A percentile compares a stretch with the other conserved stretches of the same genome.
These are phyloP conservation scores for Penicillium sp. DNA, from an alignment of 2,329 filamentous ascomycete species.

Conservation along the genomic window DNA sequence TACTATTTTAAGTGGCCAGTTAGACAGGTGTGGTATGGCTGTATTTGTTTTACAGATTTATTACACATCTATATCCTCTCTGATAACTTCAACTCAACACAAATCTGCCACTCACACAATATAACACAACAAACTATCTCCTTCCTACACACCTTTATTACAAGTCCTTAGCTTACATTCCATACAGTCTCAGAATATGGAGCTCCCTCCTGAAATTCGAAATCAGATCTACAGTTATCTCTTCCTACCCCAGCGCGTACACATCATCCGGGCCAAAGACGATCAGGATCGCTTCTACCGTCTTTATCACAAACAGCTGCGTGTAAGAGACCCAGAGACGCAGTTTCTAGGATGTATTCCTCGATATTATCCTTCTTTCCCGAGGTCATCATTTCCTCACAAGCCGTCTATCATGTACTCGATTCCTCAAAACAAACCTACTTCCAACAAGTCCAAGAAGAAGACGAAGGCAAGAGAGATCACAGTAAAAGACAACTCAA, in stretches of 20 bases:
- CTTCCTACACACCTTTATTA: not conserved
- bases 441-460: not conserved
- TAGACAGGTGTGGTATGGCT: not conserved
- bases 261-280: constrained; percentile 38
- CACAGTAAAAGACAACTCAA: not conserved
- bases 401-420: not conserved
- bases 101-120: not conserved
- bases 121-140: not conserved
- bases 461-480: not conserved
- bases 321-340: constrained; percentile 26
- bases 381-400: no score
- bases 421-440: not conserved
- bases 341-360: constrained; percentile 6
- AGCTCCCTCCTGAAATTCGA: constrained; percentile 70
- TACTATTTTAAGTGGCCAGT: not conserved
- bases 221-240: constrained; percentile 70
- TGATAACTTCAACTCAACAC: not conserved
- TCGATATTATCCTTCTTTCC: not conserved
- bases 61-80: constrained; percentile 10
- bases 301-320: constrained; percentile 59
- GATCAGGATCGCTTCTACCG: constrained; percentile 66
- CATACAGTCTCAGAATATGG: not conserved
- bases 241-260: constrained; percentile 49
- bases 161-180: constrained; percentile 34
- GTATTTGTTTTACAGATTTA: constrained; percentile 6